A percentile compares a stretch with the other conserved stretches of the same genome.
Evolutionary conservation across 768 basidiomycete genomes (phyloP).

Genomic region (Pisolithus microcarpus): DNA sequence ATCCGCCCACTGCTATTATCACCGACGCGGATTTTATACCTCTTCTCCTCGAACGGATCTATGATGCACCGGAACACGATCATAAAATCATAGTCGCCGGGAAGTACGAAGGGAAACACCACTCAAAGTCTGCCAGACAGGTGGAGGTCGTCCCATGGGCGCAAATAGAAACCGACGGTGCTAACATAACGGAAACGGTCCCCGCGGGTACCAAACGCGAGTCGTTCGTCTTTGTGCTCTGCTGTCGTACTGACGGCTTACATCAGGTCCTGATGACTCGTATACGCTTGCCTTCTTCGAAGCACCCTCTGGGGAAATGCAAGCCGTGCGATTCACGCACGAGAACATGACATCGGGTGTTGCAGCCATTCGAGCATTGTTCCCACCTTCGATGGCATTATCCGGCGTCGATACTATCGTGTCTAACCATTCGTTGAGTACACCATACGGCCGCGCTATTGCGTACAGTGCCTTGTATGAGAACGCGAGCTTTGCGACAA

Average conservation of each 20-base stretch:
- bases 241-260: background rate
- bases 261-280: slow-evolving; percentile 40
- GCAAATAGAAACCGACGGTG: slow-evolving; percentile 64
- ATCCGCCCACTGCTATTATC: slow-evolving; percentile 70
- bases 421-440: slow-evolving; percentile 65
- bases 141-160: slow-evolving; percentile 58
- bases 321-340: slow-evolving; percentile 67
- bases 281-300: slow-evolving; percentile 65
- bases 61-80: slow-evolving; percentile 47
- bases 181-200: slow-evolving; percentile 36
- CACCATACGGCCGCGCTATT: slow-evolving; percentile 72
- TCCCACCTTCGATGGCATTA: slow-evolving; percentile 65
- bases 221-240: slow-evolving; percentile 14
- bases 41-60: slow-evolving; percentile 63
- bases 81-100: slow-evolving; percentile 70
- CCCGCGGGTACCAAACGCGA: slow-evolving; percentile 47
- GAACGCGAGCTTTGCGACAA: slow-evolving; percentile 64
- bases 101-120: slow-evolving; percentile 40
- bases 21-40: slow-evolving; percentile 60
- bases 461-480: slow-evolving; percentile 75
- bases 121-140: slow-evolving; percentile 43
- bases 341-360: slow-evolving; percentile 86
- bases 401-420: slow-evolving; percentile 71
- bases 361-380: slow-evolving; percentile 65
- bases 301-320: slow-evolving; percentile 43